Evolutionary conservation across 352 stramenopile species (phyloP).

Genomic region (Globisporangium polare): DNA sequence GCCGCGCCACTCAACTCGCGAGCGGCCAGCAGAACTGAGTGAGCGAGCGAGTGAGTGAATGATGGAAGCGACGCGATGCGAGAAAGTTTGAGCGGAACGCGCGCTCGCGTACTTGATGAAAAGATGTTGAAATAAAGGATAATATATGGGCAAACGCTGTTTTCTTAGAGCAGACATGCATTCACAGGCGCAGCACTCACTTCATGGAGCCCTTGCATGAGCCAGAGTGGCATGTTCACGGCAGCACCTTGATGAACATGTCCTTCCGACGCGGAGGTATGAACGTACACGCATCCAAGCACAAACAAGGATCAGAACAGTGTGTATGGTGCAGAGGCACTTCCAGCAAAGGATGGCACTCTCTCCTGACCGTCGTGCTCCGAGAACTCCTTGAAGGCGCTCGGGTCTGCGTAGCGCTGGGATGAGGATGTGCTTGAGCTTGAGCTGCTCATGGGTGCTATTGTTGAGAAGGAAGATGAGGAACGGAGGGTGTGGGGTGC

Average conservation of each 20-base stretch:
- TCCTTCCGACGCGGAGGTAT: no score
- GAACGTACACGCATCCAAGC: no score
- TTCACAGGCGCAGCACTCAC: background rate
- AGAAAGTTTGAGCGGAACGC: background rate
- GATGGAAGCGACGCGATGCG: background rate
- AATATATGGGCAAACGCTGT: slow-evolving; percentile 8
- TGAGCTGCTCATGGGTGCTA: background rate
- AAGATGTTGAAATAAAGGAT: slow-evolving; percentile 12
- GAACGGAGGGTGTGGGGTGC: no score
- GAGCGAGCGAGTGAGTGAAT: background rate
- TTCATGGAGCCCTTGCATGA: background rate
- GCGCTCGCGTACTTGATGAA: background rate
- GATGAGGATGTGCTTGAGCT: slow-evolving; percentile 1
- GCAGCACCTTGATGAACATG: no score
- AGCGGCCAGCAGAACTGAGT: background rate
- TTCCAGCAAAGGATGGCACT: no score
- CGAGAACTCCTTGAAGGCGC: slow-evolving; percentile 38
- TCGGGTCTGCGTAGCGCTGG: slow-evolving; percentile 35
- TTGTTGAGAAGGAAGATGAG: no score
- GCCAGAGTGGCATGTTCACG: background rate
- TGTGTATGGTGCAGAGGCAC: no score
- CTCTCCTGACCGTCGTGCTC: slow-evolving; percentile 51
- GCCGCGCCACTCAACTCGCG: slow-evolving; percentile 4
- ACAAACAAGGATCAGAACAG: no score
- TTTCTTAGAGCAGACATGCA: background rate